Evolutionary conservation across 2,329 filamentous ascomycete genomes (phyloP), one percentile per base, ranked within the genome.

Genomic region (Tolypocladium tundrense): DNA sequence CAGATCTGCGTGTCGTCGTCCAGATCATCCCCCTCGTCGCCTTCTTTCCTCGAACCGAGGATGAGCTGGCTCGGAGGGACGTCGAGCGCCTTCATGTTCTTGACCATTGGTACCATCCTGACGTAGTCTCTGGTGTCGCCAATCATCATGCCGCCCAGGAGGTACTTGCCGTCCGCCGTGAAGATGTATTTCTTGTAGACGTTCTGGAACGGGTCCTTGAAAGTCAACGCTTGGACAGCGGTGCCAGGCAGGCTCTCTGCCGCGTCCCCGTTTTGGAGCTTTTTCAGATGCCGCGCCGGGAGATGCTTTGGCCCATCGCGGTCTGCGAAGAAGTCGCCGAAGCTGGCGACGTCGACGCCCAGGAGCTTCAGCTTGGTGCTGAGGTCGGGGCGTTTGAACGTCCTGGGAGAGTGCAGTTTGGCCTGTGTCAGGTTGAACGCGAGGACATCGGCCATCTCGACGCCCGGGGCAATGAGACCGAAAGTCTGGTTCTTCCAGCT

Each of bases 131-230:
- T 88, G 0, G 90, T 95, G 67, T 96, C 91, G 43, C 91, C 92
- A 60, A 96, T 94, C 90, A 96, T 96, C 90, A 96, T 96, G 4
- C 91, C 92, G n/a, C 91, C 91, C 0, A 96, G 82, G 1, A 96
- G 77, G 66, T 93, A 93, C 70, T 95, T 95, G 33, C 91, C 91
- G 68, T 96, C 92, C 67, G 86, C 77, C 0, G 91, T 95, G 67
- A 96, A 96, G 13, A 96, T 76, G 70, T 94, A 96, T 69, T 96
- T 96, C 72, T 96, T 96, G 76, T 96, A 96, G 1, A 96, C 84
- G 53, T 90, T 86, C 58, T 86, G 82, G 68, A 96, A 96, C 0
- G 91, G 91, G 67, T 96, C 91, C 61, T 88, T 91, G 75, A 96
- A 96, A 0, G 88, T 93, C 48, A 96, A 75, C 0, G 91, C 86